Percentiles rank a stretch among this genome's conserved stretches.
Evolutionary conservation across 805 yeast species (phyloP).

Genomic region (Osmozyma mogii): DNA sequence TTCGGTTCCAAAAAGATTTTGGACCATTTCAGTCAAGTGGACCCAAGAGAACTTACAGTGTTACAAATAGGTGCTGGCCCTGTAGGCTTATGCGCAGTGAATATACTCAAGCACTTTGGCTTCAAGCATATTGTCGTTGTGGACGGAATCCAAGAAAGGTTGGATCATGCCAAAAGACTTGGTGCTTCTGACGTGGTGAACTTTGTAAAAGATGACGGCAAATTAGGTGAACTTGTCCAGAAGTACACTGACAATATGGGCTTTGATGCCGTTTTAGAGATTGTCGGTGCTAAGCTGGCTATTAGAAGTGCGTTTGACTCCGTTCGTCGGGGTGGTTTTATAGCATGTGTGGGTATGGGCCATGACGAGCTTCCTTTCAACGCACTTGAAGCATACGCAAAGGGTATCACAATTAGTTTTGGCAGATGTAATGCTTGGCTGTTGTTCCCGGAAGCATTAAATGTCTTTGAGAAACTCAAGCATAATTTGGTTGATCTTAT

Average conservation of each 20-base stretch:
- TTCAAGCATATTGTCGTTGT: constrained; percentile 38
- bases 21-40: constrained; percentile 14
- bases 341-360: constrained; percentile 53
- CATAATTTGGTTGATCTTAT: constrained; percentile 43
- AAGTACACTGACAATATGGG: constrained; percentile 40
- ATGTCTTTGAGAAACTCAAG: constrained; percentile 37
- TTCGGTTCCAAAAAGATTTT: constrained; percentile 47
- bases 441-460: constrained; percentile 44
- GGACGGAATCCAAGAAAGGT: constrained; percentile 41
- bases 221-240: constrained; percentile 19
- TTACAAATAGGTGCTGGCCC: constrained; percentile 57
- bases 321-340: constrained; percentile 51
- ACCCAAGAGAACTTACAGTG: constrained; percentile 26
- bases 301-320: constrained; percentile 42
- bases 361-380: constrained; percentile 49
- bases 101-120: constrained; percentile 37
- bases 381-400: constrained; percentile 51
- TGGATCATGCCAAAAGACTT: constrained; percentile 34
- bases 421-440: constrained; percentile 61
- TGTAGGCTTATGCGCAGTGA: constrained; percentile 47
- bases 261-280: constrained; percentile 54
- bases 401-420: constrained; percentile 49
- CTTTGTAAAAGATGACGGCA: constrained; percentile 28
- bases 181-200: constrained; percentile 46
- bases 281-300: constrained; percentile 50